phyloP scores from a whole-genome alignment of 2,329 filamentous ascomycete genomes.

The Blastomyces parvus region DNA sequence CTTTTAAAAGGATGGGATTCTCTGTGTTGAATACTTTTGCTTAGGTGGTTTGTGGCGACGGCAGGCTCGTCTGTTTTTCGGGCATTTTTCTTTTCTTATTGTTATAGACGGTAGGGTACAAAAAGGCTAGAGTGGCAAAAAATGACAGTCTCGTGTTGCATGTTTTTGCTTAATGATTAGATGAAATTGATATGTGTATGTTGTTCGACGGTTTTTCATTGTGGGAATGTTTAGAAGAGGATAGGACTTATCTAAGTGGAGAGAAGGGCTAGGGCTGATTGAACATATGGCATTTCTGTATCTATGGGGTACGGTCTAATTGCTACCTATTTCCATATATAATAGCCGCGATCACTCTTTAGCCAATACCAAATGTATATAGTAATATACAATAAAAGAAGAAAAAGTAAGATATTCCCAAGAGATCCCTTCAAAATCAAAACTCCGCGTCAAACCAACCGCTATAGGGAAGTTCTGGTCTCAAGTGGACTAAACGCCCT shows the following conservation, averaged over 20 bases:
- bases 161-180: constrained; percentile 4
- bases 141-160: background rate
- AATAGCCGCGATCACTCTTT: background rate
- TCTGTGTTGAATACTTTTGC: background rate
- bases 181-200: constrained; percentile 2
- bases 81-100: background rate
- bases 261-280: background rate
- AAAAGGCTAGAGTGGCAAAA: background rate
- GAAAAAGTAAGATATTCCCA: background rate
- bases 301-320: background rate
- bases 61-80: background rate
- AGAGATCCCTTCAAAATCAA: background rate
- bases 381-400: background rate
- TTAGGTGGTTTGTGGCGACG: background rate
- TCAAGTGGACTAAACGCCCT: constrained; percentile 11
- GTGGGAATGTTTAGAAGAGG: background rate
- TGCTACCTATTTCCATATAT: background rate
- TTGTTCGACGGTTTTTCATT: background rate
- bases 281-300: background rate
- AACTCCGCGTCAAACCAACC: constrained; percentile 2
- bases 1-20: constrained; percentile 10
- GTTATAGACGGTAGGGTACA: background rate
- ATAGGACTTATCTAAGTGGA: background rate
- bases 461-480: constrained; percentile 11
- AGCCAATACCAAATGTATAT: background rate